Evolutionary conservation across 2,329 filamentous ascomycete species (phyloP).

Genomic region (Xylogone sp.): DNA sequence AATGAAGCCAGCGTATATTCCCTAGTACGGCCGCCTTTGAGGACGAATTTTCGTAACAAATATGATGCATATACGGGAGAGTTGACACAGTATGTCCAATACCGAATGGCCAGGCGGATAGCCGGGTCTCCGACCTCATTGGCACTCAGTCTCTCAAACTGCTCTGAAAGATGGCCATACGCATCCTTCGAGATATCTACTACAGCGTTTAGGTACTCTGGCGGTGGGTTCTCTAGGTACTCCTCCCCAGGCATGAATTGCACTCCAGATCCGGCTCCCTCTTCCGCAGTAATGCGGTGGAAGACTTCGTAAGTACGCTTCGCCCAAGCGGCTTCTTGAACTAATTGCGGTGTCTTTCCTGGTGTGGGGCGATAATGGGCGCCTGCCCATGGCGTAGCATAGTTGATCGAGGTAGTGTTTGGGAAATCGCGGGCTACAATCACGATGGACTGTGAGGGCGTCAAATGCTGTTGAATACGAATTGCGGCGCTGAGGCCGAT

Average conservation of each 20-base stretch:
- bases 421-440: slow-evolving; percentile 38
- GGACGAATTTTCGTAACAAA: slow-evolving; percentile 35
- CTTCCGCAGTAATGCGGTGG: slow-evolving; percentile 30
- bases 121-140: slow-evolving; percentile 30
- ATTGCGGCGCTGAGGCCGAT: slow-evolving; percentile 35
- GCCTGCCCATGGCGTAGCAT: slow-evolving; percentile 42
- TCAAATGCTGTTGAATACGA: slow-evolving; percentile 14
- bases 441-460: slow-evolving; percentile 21
- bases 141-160: slow-evolving; percentile 20
- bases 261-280: slow-evolving; percentile 33
- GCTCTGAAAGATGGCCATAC: too few species aligned
- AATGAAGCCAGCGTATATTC: slow-evolving; percentile 19
- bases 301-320: slow-evolving; percentile 34
- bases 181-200: too few species aligned
- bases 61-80: slow-evolving; percentile 37
- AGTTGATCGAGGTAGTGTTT: slow-evolving; percentile 35
- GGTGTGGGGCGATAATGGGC: slow-evolving; percentile 43
- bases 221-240: slow-evolving; percentile 34
- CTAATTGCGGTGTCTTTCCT: slow-evolving; percentile 30
- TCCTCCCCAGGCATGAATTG: slow-evolving; percentile 35
- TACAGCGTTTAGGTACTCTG: slow-evolving; percentile 29
- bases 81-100: slow-evolving; percentile 38
- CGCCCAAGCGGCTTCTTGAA: slow-evolving; percentile 33
- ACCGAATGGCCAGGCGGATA: slow-evolving; percentile 32
- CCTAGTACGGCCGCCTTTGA: slow-evolving; percentile 31